These are phyloP conservation scores for Apiospora koreana DNA, from an alignment of 2,329 filamentous ascomycete species.

Conservation along the genomic window DNA sequence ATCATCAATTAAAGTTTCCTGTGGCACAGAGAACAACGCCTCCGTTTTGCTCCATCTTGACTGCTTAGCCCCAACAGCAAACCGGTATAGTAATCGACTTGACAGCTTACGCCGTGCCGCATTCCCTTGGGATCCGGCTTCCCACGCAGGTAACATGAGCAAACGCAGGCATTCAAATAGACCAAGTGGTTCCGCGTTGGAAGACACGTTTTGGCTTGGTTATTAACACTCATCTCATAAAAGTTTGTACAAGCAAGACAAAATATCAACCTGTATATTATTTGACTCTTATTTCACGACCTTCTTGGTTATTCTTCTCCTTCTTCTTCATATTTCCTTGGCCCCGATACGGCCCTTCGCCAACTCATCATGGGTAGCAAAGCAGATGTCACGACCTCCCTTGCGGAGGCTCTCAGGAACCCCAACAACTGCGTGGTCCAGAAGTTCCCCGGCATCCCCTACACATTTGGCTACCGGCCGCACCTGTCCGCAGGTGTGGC, in stretches of 20 bases:
- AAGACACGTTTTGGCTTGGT: neutral
- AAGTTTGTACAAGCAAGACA: neutral
- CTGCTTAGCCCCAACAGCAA: neutral
- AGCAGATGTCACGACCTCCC: neutral
- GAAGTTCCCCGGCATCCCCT: conserved; percentile 14
- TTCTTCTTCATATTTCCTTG: neutral
- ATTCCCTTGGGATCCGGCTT: neutral
- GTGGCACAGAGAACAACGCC: neutral
- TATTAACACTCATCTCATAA: neutral
- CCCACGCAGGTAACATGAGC: neutral
- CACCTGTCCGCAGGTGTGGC: conserved; percentile 26
- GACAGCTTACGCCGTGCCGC: neutral
- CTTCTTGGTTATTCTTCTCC: neutral
- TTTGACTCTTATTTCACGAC: neutral
- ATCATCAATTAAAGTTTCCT: neutral
- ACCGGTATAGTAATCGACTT: neutral
- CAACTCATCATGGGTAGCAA: neutral
- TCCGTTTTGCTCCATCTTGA: neutral
- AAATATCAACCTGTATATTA: neutral
- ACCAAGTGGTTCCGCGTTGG: neutral
- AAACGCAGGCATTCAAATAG: neutral
- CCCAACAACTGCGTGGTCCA: conserved; percentile 20
- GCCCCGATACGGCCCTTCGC: too few species aligned
- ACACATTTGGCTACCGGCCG: conserved; percentile 27
- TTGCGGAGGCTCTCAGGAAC: conserved; percentile 11